Evolutionary conservation across 148 eudicot species (phyloP).

Genomic region (Rhododendron molle): DNA sequence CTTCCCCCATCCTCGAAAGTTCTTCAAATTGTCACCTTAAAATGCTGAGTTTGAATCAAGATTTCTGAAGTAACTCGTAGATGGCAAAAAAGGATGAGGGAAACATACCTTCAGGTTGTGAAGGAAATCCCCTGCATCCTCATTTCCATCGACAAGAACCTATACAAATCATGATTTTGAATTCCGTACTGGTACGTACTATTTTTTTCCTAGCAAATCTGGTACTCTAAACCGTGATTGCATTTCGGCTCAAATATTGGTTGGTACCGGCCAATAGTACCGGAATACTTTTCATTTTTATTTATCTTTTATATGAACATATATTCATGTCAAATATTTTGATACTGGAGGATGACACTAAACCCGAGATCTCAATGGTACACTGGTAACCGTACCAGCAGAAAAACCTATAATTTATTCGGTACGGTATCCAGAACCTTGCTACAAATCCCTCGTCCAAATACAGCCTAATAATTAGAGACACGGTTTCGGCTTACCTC

Average conservation of each 20-base stretch:
- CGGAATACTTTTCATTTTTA: too few species aligned
- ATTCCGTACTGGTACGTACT: too few species aligned
- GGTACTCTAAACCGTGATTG: too few species aligned
- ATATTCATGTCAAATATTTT: too few species aligned
- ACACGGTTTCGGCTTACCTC: not conserved
- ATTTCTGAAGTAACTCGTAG: not conserved
- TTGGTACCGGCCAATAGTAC: too few species aligned
- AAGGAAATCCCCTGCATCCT: not conserved
- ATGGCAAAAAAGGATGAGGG: not conserved
- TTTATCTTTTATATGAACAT: too few species aligned
- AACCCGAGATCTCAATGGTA: too few species aligned
- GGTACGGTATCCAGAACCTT: not conserved
- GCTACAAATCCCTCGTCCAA: not conserved
- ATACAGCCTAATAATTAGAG: not conserved
- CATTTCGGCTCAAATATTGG: too few species aligned
- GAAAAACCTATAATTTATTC: too few species aligned
- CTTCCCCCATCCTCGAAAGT: not conserved
- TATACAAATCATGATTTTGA: not conserved
- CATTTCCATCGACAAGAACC: not conserved
- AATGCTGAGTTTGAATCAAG: not conserved
- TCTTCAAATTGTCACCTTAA: not conserved
- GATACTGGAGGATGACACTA: too few species aligned
- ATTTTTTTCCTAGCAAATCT: too few species aligned
- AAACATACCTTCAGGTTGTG: not conserved
- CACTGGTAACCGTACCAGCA: too few species aligned